Percentiles rank a stretch among this genome's conserved stretches.
phyloP scores from a whole-genome alignment of 164 flowering plant species.

The Tetrastigma voinierianum region DNA sequence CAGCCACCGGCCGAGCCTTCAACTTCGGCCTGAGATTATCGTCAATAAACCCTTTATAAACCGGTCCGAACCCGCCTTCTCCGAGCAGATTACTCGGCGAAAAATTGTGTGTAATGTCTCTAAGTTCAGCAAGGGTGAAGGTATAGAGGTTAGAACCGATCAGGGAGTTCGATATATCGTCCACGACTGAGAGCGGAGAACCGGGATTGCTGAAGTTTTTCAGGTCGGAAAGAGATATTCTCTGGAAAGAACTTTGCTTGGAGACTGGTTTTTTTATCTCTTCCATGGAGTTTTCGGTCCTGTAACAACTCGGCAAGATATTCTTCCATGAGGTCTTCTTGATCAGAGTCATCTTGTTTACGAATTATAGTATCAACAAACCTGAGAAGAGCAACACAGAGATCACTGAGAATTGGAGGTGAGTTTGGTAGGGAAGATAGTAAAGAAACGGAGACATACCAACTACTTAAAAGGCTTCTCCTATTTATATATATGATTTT shows the following conservation, averaged over 20 bases:
- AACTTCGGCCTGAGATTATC: conserved; percentile 62
- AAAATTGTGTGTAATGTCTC: conserved; percentile 49
- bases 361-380: too few relatives aligned
- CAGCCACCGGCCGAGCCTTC: conserved; percentile 71
- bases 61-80: conserved; percentile 89
- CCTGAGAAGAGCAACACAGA: too few relatives aligned
- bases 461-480: too few relatives aligned
- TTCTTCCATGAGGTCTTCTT: conserved; percentile 29
- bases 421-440: too few relatives aligned
- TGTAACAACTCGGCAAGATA: conserved; percentile 32
- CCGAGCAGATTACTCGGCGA: conserved; percentile 57
- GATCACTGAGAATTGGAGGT: too few relatives aligned
- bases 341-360: conserved; percentile 9
- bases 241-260: conserved; percentile 27
- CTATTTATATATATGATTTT: too few relatives aligned
- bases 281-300: background rate
- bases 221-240: conserved; percentile 56
- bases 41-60: conserved; percentile 76
- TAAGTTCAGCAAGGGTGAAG: conserved; percentile 57
- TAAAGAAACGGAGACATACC: too few relatives aligned
- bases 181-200: conserved; percentile 39
- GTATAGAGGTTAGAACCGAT: conserved; percentile 47
- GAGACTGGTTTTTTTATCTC: conserved; percentile 1
- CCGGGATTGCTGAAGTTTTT: conserved; percentile 50
- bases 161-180: conserved; percentile 57